Evolutionary conservation across 1,284 basidiomycete genomes (phyloP), one percentile per base, ranked within the genome.

Genomic region (Puccinia hordei): DNA sequence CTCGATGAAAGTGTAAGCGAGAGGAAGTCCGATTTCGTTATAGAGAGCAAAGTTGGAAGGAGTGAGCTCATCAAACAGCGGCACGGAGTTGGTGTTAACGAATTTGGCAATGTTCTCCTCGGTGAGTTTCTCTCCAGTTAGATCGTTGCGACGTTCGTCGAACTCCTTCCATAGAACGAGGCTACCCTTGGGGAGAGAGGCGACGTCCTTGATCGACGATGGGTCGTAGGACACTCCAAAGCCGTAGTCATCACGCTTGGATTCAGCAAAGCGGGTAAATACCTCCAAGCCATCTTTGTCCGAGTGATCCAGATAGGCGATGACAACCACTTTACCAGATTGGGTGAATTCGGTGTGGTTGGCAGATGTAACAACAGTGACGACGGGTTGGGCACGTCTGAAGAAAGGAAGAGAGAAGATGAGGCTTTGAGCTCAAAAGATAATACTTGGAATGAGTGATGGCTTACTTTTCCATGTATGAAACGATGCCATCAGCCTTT

Each of bases 1-100:
- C 87, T 98, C 93, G 83, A 94, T 85, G 88, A 99, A 99, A 85
- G 97, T 89, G 88, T 99, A 99, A 41, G 93, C 95, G 82, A 99
- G 90, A 49, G 97, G 95, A 83, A 94, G 91, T 80, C 89, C 88
- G 83, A 93, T 92, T 83, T 89, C 86, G 53, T 93, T 92, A 87
- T 99, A 99, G 81, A 88, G 83, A 82, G 89, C 90, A 87, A 97
- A 99, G 89, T 98, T 99, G 81, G 99, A 95, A 44, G 92, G 93
- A 82, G 89, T 92, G 84, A 99, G 93, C 87, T 99, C 93, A 84
- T 94, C 96, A 81, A 99, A 88, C 84, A 95, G 87, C 55, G 97
- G 96, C 73, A 98, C 88, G 59, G 94, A 89, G 86, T 98, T 90
- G 81, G 92, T 90, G 85, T 90, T 88, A 83, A 98, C 87, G 90